Conservation (phyloP, 31 red algal species). For the Asparagopsis taxiformis region DNA sequence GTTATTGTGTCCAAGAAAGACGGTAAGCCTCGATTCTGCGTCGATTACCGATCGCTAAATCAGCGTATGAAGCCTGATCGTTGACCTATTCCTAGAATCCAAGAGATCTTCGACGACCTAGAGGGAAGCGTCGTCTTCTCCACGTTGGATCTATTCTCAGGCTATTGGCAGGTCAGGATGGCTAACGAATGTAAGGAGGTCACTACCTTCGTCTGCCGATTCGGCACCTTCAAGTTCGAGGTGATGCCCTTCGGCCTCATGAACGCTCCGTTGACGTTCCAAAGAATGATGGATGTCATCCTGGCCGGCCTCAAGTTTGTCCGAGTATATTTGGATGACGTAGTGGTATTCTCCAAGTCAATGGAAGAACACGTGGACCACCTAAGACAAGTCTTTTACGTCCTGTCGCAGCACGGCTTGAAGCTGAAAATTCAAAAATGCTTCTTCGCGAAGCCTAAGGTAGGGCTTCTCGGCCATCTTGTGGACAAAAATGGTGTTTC, state of each 20-base stretch:
- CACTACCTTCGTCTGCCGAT: conserved; percentile 6
- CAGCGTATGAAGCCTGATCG: not conserved
- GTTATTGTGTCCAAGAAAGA: conserved; percentile 15
- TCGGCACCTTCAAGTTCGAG: conserved; percentile 30
- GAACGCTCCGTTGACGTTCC: conserved; percentile 28
- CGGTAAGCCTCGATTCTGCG: conserved; percentile 8
- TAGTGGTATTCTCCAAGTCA: conserved; percentile 23
- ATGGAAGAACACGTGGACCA: conserved; percentile 16
- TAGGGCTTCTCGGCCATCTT: conserved; percentile 6
- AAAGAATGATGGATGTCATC: conserved; percentile 34
- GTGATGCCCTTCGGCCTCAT: conserved; percentile 35
- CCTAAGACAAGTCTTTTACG: not conserved
- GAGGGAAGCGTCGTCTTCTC: conserved; percentile 8
- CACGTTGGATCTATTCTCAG: conserved; percentile 26
- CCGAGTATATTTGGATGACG: conserved; percentile 5
- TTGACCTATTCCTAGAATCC: conserved; percentile 2
- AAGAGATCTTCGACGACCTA: conserved; percentile 29
- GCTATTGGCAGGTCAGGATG: conserved; percentile 27
- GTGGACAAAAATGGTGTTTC: not conserved
- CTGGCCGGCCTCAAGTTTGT: conserved; percentile 3
- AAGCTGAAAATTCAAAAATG: conserved; percentile 2
- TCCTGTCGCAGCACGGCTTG: not conserved
- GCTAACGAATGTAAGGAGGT: conserved; percentile 8
- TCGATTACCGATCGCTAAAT: conserved; percentile 13
- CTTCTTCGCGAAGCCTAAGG: not conserved